A percentile compares a stretch with the other conserved stretches of the same genome.
Conservation (phyloP, 2,329 filamentous ascomycete species). For the Colletotrichum scovillei region DNA sequence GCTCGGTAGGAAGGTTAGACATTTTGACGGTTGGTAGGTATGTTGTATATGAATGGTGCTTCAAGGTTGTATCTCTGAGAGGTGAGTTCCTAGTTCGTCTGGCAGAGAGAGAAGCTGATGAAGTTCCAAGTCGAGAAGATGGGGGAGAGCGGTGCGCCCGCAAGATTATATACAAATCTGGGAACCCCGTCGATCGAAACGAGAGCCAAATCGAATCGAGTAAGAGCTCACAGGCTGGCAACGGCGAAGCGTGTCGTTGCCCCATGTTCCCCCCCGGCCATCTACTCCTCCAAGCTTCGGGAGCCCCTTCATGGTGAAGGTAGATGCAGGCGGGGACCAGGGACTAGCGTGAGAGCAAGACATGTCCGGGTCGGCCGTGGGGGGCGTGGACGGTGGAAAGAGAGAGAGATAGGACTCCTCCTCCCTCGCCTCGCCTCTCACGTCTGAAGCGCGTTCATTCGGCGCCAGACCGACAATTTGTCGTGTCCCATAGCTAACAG, state of each 20-base stretch:
- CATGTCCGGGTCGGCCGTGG: constrained; percentile 32
- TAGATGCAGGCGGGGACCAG: constrained; percentile 17
- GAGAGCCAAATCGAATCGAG: constrained; percentile 33
- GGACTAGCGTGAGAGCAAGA: constrained; percentile 25
- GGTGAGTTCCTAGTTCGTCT: constrained; percentile 11
- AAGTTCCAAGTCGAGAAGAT: constrained; percentile 3
- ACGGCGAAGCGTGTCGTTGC: constrained; percentile 18
- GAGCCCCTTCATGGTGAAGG: constrained; percentile 17
- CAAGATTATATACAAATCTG: constrained; percentile 33
- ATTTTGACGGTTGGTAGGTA: constrained; percentile 57
- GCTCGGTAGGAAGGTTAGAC: constrained; percentile 88
- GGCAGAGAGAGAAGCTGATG: constrained; percentile 26
- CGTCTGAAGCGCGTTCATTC: constrained; percentile 21
- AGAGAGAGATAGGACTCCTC: constrained; percentile 10
- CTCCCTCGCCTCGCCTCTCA: constrained; percentile 13
- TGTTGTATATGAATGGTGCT: not conserved
- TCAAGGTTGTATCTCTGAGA: constrained; percentile 12
- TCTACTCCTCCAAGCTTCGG: constrained; percentile 11
- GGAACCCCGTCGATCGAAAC: constrained; percentile 19
- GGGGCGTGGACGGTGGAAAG: constrained; percentile 21
- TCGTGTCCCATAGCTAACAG: constrained; percentile 23
- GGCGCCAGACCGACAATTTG: constrained; percentile 28
- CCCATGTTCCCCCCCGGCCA: constrained; percentile 1
- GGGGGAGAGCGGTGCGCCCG: constrained; percentile 16
- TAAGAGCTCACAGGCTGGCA: constrained; percentile 25